Percentiles rank a stretch among this genome's conserved stretches.
Conservation (phyloP, 164 flowering plant species). For the Piper longum region DNA sequence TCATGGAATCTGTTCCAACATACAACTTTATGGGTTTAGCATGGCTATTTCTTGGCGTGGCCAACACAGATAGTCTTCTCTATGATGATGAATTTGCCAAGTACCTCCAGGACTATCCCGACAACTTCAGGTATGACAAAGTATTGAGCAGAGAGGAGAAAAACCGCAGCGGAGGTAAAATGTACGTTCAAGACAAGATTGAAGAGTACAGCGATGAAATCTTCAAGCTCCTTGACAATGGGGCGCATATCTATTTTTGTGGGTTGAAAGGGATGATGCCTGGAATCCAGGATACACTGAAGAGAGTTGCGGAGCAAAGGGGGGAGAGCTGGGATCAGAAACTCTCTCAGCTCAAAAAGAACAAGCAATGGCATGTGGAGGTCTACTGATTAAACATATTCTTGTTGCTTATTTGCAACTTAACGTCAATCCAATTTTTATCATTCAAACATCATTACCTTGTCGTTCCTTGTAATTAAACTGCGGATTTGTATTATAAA, state of each 20-base stretch:
- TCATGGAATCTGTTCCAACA: conserved; percentile 78
- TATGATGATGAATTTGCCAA: conserved; percentile 76
- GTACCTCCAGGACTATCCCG: conserved; percentile 68
- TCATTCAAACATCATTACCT: background rate
- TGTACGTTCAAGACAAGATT: conserved; percentile 97
- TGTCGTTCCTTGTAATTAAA: background rate
- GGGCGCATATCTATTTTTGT: conserved; percentile 96
- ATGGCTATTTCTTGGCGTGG: conserved; percentile 98
- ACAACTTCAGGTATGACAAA: conserved; percentile 62
- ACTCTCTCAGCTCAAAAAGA: conserved; percentile 77
- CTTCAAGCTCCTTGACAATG: conserved; percentile 71
- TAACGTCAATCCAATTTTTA: background rate
- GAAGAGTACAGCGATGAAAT: conserved; percentile 94
- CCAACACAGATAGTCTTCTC: conserved; percentile 87
- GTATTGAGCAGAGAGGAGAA: conserved; percentile 88
- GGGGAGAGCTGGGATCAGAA: conserved; percentile 91
- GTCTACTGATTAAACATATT: conserved; percentile 36
- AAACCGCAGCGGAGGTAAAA: conserved; percentile 89
- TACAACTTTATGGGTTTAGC: conserved; percentile 84
- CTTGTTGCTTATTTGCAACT: background rate
- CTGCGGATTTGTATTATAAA: no score
- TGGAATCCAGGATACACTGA: conserved; percentile 89
- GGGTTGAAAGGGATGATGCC: conserved; percentile 99
- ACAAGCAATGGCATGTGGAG: conserved; percentile 99
- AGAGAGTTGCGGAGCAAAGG: conserved; percentile 74